Evolutionary conservation across 306 rosid genomes (phyloP).

Genomic region (Dryas alaskensis): DNA sequence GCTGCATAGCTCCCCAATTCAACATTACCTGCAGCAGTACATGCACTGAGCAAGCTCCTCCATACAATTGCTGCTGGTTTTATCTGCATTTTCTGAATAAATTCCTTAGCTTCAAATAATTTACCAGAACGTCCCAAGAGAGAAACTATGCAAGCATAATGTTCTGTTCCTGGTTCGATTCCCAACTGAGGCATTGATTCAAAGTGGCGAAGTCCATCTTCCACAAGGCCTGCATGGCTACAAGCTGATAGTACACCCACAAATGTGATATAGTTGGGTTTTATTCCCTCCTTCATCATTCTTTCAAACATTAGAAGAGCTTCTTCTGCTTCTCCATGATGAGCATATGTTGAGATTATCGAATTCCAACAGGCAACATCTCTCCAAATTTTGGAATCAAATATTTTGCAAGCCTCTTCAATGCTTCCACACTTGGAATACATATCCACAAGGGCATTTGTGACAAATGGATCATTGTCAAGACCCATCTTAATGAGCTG

Average conservation of each 20-base stretch:
- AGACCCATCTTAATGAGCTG: constrained; percentile 75
- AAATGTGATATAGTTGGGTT: constrained; percentile 74
- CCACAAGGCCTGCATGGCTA: constrained; percentile 78
- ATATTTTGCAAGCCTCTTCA: constrained; percentile 56
- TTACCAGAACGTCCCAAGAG: constrained; percentile 75
- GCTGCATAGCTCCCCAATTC: constrained; percentile 80
- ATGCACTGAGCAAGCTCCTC: constrained; percentile 91
- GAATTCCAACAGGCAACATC: constrained; percentile 92
- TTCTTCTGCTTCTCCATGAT: constrained; percentile 71
- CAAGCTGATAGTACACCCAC: constrained; percentile 81
- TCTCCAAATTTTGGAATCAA: constrained; percentile 41
- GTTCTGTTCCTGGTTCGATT: constrained; percentile 71
- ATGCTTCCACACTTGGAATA: constrained; percentile 82
- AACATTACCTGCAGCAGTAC: constrained; percentile 62
- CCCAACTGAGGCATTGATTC: constrained; percentile 57
- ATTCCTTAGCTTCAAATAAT: constrained; percentile 61
- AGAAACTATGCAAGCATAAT: constrained; percentile 84
- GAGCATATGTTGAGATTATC: constrained; percentile 78
- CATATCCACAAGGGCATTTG: constrained; percentile 80
- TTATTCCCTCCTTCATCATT: constrained; percentile 49
- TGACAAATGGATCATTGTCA: constrained; percentile 61
- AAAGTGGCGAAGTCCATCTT: constrained; percentile 63
- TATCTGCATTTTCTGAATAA: constrained; percentile 67
- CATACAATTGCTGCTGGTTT: constrained; percentile 73
- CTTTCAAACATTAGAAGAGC: constrained; percentile 58